Base-by-base conservation (phyloP, 139 green algal species). In the Chlorella sp. region DNA sequence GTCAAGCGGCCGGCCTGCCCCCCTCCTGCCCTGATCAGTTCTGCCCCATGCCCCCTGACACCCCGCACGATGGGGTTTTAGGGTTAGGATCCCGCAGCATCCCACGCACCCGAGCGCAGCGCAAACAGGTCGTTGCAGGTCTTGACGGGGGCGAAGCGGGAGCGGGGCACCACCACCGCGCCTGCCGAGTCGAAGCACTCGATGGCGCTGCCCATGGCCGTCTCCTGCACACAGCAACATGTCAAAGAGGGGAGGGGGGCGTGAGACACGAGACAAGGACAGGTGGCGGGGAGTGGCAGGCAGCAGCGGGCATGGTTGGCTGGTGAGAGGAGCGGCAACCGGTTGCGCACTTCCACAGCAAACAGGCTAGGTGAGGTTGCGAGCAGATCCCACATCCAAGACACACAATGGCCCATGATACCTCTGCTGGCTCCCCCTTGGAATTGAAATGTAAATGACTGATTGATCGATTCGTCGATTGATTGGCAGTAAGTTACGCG, bases 61-160 rank as follows among this genome's bases (percentile, higher is more conserved):
- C n/a, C n/a, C n/a, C n/a, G n/a, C n/a, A n/a, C n/a, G n/a, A n/a
- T n/a, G n/a, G n/a, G n/a, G n/a, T n/a, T n/a, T n/a, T n/a, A n/a
- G n/a, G n/a, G n/a, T n/a, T n/a, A n/a, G n/a, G n/a, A n/a, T n/a
- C n/a, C n/a, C n/a, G n/a, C n/a, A n/a, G n/a, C 57, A 32, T 18
- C 5, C 57, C n/a, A 93, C 36, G 83, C 93, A 88, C 96, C 94
- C 15, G 90, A 95, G 60, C 96, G 94, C 89, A 99, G 95, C 64
- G 94, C 94, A 87, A 99, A 98, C 9, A 99, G 93, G 92, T 99
- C 97, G 76, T 90, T 95, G 94, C 95, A 97, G 39, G 97, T 99
- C 94, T 99, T 99, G 68, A 99, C 97, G n/a, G 97, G 97, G 16
- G 97, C 96, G 83, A 99, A 99, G 64, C 97, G 96, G 0, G 94